phyloP scores from a whole-genome alignment of 148 eudicot genomes.

The Pouteria glomerata region DNA sequence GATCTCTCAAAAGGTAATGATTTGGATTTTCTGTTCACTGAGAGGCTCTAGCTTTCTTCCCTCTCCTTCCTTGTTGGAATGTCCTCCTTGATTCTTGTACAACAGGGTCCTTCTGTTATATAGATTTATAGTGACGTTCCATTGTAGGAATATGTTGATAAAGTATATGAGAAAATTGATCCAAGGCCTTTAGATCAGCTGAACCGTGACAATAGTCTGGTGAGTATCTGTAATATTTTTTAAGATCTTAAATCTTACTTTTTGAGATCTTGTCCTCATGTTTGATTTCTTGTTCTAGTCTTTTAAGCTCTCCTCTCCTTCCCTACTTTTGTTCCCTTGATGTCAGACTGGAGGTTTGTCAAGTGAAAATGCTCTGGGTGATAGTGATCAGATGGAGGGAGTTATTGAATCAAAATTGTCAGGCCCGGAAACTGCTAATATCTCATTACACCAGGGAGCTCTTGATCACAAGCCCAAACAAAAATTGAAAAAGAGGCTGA shows the following conservation, averaged over 20 bases:
- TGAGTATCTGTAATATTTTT: slow-evolving; percentile 5
- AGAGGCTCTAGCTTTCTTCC: background rate
- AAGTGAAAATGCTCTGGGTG: background rate
- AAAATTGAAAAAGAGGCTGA: slow-evolving; percentile 30
- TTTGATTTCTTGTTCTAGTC: background rate
- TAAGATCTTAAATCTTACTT: no score
- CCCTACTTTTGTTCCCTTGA: background rate
- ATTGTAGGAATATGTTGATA: slow-evolving; percentile 3
- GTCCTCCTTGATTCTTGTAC: background rate
- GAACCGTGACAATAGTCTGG: slow-evolving; percentile 11
- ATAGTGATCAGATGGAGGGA: slow-evolving; percentile 1
- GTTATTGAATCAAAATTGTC: background rate
- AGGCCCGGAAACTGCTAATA: background rate
- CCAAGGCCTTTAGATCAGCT: slow-evolving; percentile 10
- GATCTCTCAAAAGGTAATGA: slow-evolving; percentile 33
- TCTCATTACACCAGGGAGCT: slow-evolving; percentile 4
- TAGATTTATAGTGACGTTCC: slow-evolving; percentile 11
- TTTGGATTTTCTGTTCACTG: background rate
- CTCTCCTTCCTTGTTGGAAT: background rate
- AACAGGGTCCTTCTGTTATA: slow-evolving; percentile 1
- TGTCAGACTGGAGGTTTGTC: slow-evolving; percentile 3
- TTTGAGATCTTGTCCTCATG: background rate
- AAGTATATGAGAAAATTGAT: background rate
- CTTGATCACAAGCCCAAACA: slow-evolving; percentile 7
- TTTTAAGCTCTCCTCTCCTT: background rate